Percentiles rank a stretch among this genome's conserved stretches.
These are phyloP conservation scores for Kokia cookei DNA, from an alignment of 441 rosid species.

Conservation along the genomic window DNA sequence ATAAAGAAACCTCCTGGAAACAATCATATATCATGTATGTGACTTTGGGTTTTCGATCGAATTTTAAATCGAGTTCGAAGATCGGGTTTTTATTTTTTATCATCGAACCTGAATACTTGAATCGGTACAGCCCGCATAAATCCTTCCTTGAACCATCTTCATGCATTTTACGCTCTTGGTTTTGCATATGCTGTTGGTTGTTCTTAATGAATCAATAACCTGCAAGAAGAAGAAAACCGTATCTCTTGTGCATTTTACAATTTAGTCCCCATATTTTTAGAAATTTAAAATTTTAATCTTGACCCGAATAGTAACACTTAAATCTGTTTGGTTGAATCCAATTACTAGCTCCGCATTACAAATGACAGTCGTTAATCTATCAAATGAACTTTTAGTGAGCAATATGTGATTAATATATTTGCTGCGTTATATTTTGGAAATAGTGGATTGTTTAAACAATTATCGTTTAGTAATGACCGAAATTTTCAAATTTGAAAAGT, in stretches of 20 bases:
- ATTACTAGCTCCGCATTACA: too few species aligned
- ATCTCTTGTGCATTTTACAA: not conserved
- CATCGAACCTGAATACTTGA: slow-evolving; percentile 77
- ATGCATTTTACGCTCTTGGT: slow-evolving; percentile 62
- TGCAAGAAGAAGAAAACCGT: slow-evolving; percentile 9
- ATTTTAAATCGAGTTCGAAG: not conserved
- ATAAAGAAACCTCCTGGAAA: slow-evolving; percentile 51
- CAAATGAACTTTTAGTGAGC: too few species aligned
- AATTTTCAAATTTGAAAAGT: not conserved
- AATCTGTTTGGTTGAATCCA: too few species aligned
- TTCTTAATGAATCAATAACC: slow-evolving; percentile 67
- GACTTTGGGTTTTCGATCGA: not conserved
- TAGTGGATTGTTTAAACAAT: too few species aligned
- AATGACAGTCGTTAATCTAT: too few species aligned
- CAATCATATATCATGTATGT: not conserved
- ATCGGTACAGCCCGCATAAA: slow-evolving; percentile 71
- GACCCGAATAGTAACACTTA: too few species aligned
- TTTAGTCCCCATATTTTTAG: too few species aligned
- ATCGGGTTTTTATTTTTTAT: not conserved
- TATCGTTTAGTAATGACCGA: not conserved
- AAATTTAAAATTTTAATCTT: too few species aligned
- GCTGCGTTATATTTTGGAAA: too few species aligned
- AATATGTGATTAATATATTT: too few species aligned
- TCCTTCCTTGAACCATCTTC: slow-evolving; percentile 55
- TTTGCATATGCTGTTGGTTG: slow-evolving; percentile 44